A percentile compares a stretch with the other conserved stretches of the same genome.
Evolutionary conservation across 2,329 filamentous ascomycete species (phyloP).

Genomic region (Beauveria caledonica): DNA sequence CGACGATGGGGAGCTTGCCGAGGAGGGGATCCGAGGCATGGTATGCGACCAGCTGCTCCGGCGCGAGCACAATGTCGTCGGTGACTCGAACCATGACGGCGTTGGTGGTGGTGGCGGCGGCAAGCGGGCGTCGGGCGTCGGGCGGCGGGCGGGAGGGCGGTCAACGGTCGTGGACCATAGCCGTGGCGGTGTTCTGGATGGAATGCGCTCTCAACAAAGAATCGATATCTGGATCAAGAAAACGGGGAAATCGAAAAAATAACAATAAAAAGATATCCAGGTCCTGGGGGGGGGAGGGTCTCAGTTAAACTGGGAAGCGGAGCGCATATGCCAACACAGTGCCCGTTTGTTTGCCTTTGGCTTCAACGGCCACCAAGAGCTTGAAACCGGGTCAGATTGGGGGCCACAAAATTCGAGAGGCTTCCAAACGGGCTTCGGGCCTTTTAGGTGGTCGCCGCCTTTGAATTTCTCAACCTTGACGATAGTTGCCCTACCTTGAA

Average conservation of each 20-base stretch:
- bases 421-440: not conserved
- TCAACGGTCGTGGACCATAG: conserved; percentile 21
- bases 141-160: not conserved
- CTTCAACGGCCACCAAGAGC: not conserved
- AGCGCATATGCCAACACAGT: not conserved
- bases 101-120: conserved; percentile 4
- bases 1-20: conserved; percentile 69
- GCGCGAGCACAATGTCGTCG: conserved; percentile 68
- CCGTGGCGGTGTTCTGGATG: conserved; percentile 5
- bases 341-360: not conserved
- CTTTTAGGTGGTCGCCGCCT: not conserved
- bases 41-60: conserved; percentile 79
- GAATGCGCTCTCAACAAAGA: not conserved
- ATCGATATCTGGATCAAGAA: not conserved
- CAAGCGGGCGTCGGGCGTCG: not conserved
- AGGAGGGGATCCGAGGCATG: conserved; percentile 79
- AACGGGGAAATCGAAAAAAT: not conserved
- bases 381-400: not conserved
- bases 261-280: not conserved
- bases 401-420: not conserved
- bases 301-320: conserved; percentile 6
- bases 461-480: not conserved
- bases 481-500: not conserved
- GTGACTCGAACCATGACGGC: conserved; percentile 74
- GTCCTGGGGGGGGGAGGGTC: not conserved